Evolutionary conservation across 2,329 filamentous ascomycete genomes (phyloP), one percentile per base, ranked within the genome.

Genomic region (Fusarium pininemorale): DNA sequence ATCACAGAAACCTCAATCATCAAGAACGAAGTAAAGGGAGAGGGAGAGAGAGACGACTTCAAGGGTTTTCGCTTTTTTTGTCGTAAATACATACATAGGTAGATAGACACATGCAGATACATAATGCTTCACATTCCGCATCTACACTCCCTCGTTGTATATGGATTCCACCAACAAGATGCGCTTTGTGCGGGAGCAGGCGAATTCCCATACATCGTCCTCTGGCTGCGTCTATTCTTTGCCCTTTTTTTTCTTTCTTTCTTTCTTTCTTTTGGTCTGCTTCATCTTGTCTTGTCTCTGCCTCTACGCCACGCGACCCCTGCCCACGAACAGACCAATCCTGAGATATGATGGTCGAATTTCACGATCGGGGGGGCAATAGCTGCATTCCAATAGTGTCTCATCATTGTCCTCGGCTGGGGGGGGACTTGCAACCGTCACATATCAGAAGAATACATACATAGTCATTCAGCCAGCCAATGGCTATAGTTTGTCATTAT

Each of bases 221-320:
- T 55, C 20, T 57, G 51, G 37, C 55, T 47, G 64, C 45, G 50
- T 57, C 55, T 66, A 24, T 38, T 18, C n/a, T 37, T 50, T 37
- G 20, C 41, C 42, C 32, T 41, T 30, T 39, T 56, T 35, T 16
- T 26, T n/a, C n/a, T n/a, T n/a, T 8, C 6, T 35, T 35, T 26
- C 6, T 35, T 35, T 26, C 32, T 35, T 45, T 45, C 55, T 41
- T 60, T 32, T 71, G 51, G 50, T 58, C 50, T 65, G 50, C 69
- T 55, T 69, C 64, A 59, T 64, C n/a, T 66, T 66, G 63, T 64
- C 69, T 71, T 68, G 66, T 74, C 68, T 74, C 68, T 73, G 39
- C 12, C 35, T 55, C n/a, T 28, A 51, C 71, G 65, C 72, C 72
- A 74, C 54, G 47, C 57, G 64, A 72, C 68, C 68, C 72, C 63